Evolutionary conservation across 1,284 basidiomycete species (phyloP).

Genomic region (Sanghuangporus sanghuang): DNA sequence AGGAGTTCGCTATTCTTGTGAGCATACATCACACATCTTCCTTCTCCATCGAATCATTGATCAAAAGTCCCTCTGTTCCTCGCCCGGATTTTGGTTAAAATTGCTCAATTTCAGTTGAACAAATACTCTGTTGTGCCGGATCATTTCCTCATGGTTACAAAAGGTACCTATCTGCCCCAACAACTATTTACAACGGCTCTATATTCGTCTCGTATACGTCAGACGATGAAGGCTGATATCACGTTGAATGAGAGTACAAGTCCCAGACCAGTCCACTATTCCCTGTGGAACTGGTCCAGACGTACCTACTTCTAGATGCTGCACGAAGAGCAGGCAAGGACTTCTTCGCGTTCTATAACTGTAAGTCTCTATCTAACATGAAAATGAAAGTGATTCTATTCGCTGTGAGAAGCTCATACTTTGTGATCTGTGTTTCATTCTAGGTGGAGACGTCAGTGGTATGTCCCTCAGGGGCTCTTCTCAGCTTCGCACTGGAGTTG

Average conservation of each 20-base stretch:
- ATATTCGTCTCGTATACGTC: neutral
- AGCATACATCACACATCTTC: slow-evolving; percentile 26
- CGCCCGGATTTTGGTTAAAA: neutral
- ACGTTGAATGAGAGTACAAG: slow-evolving; percentile 48
- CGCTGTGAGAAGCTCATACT: neutral
- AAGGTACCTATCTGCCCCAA: slow-evolving; percentile 42
- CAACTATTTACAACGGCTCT: slow-evolving; percentile 19
- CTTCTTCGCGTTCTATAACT: slow-evolving; percentile 84
- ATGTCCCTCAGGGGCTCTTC: neutral
- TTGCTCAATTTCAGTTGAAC: slow-evolving; percentile 55
- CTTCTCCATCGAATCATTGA: neutral
- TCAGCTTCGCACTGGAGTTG: neutral
- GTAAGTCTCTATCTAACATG: slow-evolving; percentile 31
- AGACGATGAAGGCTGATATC: slow-evolving; percentile 26
- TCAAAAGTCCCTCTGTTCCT: neutral
- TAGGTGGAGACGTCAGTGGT: slow-evolving; percentile 15
- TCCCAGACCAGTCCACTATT: slow-evolving; percentile 75
- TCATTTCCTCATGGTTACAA: slow-evolving; percentile 79
- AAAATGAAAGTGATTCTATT: neutral
- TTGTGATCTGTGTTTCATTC: neutral
- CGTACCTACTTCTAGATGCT: slow-evolving; percentile 66
- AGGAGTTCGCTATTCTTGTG: slow-evolving; percentile 73
- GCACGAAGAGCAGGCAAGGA: slow-evolving; percentile 53
- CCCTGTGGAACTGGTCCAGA: slow-evolving; percentile 71
- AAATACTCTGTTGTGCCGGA: slow-evolving; percentile 79